Percentiles rank a stretch among this genome's conserved stretches.
Evolutionary conservation across 192 early-diverging fungal species (phyloP).

Genomic region (Backusella psychrophila): DNA sequence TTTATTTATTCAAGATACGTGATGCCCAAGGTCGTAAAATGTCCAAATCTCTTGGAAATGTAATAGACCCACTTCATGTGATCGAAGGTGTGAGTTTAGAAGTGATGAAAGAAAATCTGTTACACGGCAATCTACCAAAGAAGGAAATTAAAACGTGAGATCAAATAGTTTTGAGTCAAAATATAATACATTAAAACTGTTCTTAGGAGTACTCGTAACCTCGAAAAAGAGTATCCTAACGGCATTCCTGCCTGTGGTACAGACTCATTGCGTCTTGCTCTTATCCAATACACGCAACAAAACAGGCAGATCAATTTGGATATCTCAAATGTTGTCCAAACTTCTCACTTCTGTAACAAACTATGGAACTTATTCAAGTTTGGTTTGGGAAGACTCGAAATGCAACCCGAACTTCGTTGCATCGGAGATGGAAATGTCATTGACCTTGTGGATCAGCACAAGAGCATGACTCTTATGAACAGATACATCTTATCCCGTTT

Average conservation of each 20-base stretch:
- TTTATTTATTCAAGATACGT: constrained; percentile 39
- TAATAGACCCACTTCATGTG: constrained; percentile 81
- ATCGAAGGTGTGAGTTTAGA: constrained; percentile 77
- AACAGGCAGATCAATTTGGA: constrained; percentile 91
- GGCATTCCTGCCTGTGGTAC: constrained; percentile 92
- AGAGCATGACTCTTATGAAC: constrained; percentile 65
- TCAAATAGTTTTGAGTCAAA: constrained; percentile 47
- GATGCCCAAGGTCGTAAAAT: constrained; percentile 91
- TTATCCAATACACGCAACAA: constrained; percentile 68
- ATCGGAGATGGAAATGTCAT: not conserved
- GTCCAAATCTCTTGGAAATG: constrained; percentile 85
- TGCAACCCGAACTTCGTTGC: constrained; percentile 37
- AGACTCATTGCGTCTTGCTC: constrained; percentile 76
- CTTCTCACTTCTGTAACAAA: constrained; percentile 95
- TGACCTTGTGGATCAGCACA: not conserved
- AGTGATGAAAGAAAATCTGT: constrained; percentile 64
- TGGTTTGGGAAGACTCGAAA: constrained; percentile 60
- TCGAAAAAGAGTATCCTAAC: constrained; percentile 78
- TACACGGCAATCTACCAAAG: constrained; percentile 70
- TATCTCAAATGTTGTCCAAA: constrained; percentile 78
- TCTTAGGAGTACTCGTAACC: constrained; percentile 31
- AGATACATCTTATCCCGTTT: constrained; percentile 84
- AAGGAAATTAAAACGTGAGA: constrained; percentile 66
- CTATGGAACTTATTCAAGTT: constrained; percentile 90
- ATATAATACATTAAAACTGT: not conserved